Base-by-base conservation (phyloP, 164 flowering plant genomes). In the Berberis vulgaris region DNA sequence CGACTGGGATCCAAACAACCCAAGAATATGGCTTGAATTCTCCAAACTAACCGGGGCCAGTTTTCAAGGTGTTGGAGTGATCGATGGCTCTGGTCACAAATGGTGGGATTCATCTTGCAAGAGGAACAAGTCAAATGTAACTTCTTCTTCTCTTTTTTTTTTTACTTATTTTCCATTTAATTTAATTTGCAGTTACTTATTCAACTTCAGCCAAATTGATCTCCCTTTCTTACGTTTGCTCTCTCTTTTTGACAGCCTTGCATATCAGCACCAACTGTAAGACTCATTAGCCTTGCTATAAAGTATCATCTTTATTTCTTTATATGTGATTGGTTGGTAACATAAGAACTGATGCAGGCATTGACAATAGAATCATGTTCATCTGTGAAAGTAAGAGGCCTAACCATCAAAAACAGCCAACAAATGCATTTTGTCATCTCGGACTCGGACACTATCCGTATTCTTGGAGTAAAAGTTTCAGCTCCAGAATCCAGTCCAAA, bases 81-180 rank as follows among this genome's bases (percentile, higher is more conserved):
- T 95, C 71, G 89, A 89, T 76, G 99, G 97, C 53, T 84, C 96
- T 57, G 99, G 99, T 53, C 78, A 74, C 67, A 85, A 86, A 74
- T 94, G 99, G 99, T 94, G 99, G 97, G 88, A 85, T 50, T 71
- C 93, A 43, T 94, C 99, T 62, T 94, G 99, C 93, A 94, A 89
- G 73, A 89, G 57, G 80, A 89, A 89, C 78, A 89, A 87, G 71
- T 9, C 90, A 55, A 86, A 85, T 72, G 98, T 92, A 81, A 78
- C 12, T 63, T 9, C 3, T 64, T 39, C 44, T 5, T n/a, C 39
- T 13, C 40, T 42, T 26, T 71, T 7, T 39, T 12, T 69, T 49
- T 8, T 1, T n/a, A 46, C 41, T 54, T 60, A 49, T 52, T 49
- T 57, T 56, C 26, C 26, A 42, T 41, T 10, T 38, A 12, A 4